Evolutionary conservation across 164 flowering plant species (phyloP).

Genomic region (Vitis labrusca): DNA sequence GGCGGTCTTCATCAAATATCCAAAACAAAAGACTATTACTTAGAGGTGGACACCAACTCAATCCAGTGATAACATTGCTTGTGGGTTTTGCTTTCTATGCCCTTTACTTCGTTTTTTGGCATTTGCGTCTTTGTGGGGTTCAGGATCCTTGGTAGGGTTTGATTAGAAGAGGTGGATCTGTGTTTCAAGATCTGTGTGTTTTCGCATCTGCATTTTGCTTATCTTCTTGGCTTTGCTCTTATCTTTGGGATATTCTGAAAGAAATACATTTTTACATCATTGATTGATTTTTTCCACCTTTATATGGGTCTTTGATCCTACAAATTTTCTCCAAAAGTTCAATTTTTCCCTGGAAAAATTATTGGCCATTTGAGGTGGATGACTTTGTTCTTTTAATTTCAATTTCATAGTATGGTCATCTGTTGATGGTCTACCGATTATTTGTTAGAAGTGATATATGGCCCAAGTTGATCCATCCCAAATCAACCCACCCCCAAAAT

Average conservation of each 20-base stretch:
- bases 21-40: no score
- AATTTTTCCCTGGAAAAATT: conserved; percentile 9
- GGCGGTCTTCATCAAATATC: no score
- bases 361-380: conserved; percentile 18
- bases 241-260: conserved; percentile 18
- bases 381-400: neutral
- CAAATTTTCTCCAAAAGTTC: neutral
- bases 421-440: neutral
- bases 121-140: conserved; percentile 41
- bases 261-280: conserved; percentile 21
- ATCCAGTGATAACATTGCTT: no score
- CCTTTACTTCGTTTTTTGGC: conserved; percentile 28
- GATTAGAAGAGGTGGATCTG: conserved; percentile 27
- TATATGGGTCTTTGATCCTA: conserved; percentile 8
- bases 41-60: no score
- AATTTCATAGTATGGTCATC: neutral
- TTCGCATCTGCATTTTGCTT: conserved; percentile 12
- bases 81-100: conserved; percentile 30
- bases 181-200: conserved; percentile 39
- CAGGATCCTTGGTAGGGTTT: conserved; percentile 33
- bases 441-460: conserved; percentile 8
- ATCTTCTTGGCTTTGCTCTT: conserved; percentile 22
- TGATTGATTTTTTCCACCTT: neutral
- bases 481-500: no score
- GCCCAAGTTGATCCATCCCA: neutral